phyloP scores from a whole-genome alignment of 352 stramenopile genomes.

The Pythium dissimile region DNA sequence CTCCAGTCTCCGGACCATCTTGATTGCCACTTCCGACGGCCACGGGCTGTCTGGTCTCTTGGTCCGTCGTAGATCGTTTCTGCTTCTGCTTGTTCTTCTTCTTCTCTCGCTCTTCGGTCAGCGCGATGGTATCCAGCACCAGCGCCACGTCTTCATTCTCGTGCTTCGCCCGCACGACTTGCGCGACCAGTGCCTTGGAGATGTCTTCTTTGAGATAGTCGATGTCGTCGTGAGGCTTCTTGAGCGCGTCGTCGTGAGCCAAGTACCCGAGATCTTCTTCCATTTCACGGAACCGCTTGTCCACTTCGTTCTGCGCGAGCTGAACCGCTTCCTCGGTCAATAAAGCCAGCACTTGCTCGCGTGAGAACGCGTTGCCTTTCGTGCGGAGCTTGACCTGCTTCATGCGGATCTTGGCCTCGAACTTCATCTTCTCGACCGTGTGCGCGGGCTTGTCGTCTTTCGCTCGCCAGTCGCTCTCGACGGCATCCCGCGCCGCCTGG shows the following conservation, averaged over 20 bases:
- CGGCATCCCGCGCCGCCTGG: slow-evolving; percentile 40
- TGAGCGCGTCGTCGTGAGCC: slow-evolving; percentile 35
- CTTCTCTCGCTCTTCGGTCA: slow-evolving; percentile 49
- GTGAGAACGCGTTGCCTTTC: slow-evolving; percentile 71
- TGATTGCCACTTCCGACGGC: slow-evolving; percentile 15
- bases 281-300: slow-evolving; percentile 85
- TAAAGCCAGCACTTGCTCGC: slow-evolving; percentile 76
- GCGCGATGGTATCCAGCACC: slow-evolving; percentile 52
- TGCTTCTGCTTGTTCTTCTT: slow-evolving; percentile 30
- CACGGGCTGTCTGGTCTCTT: no score
- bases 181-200: slow-evolving; percentile 50
- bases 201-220: slow-evolving; percentile 63
- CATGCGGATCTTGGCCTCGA: slow-evolving; percentile 92
- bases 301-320: slow-evolving; percentile 68
- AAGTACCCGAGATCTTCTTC: slow-evolving; percentile 81
- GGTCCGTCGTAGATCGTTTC: no score
- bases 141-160: slow-evolving; percentile 35
- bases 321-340: slow-evolving; percentile 86
- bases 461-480: slow-evolving; percentile 73
- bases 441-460: slow-evolving; percentile 70
- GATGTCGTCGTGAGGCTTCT: slow-evolving; percentile 43
- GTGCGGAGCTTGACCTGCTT: slow-evolving; percentile 89
- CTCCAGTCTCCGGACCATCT: no score
- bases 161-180: slow-evolving; percentile 60
- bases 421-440: slow-evolving; percentile 90